Base-by-base conservation (phyloP, 2,329 filamentous ascomycete genomes). In the Trichoderma polysporum region DNA sequence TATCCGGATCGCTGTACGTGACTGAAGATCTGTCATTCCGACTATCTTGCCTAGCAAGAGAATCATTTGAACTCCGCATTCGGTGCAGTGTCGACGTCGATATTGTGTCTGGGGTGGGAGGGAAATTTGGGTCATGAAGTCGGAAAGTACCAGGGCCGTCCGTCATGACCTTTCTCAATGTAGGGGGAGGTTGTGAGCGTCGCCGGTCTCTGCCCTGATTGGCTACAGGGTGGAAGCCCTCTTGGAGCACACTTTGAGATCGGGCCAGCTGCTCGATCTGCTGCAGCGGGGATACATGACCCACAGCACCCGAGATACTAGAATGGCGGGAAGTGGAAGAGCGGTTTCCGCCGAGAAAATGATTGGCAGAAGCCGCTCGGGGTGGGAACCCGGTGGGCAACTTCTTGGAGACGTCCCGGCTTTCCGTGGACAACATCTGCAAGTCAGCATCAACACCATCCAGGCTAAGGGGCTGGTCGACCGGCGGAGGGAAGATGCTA, bases 21-120 rank as follows among this genome's bases (percentile, higher is more conserved):
- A 76, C 75, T 2, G 76, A 56, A 2, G 71, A 33, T 78, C 77
- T 49, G 75, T 78, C 12, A 73, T 75, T 52, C 79, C 77, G 1
- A 69, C 73, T 63, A 8, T 73, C 75, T 3, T 77, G 76, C 8
- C 74, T 78, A 0, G 77, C 74, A 1, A 85, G 73, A 0, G 81
- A 82, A 50, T 87, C 85, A 62, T 82, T 80, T 0, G 85, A 86
- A 56, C 79, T 81, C 68, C 85, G 80, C 67, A 81, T 83, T 15
- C 80, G 79, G 6, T 81, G 79, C 37, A 88, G 77, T 0, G 84
- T 86, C 1, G 84, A 83, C 2, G 84, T 86, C 1, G 86, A 86
- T 22, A 87, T 84, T 0, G 86, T 88, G 70, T 88, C 86, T 0
- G 86, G 86, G 0, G 86, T 88, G 0, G 86, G 86, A 10, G 86